phyloP scores from a whole-genome alignment of 192 early-diverging fungal species.

The Diversispora eburnea region DNA sequence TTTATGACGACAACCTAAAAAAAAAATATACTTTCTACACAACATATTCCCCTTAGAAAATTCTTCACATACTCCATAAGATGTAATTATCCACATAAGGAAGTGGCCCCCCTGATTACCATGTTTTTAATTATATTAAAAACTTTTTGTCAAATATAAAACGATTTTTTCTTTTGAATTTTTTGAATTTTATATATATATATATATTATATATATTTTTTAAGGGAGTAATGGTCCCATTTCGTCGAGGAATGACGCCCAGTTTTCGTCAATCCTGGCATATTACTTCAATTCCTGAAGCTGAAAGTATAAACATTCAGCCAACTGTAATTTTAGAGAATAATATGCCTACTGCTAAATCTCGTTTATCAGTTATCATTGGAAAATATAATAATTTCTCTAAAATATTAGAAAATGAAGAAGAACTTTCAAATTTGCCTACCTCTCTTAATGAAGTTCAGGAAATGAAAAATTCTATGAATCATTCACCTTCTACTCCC shows the following conservation, averaged over 20 bases:
- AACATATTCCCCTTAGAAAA: too few relatives aligned
- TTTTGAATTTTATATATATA: too few relatives aligned
- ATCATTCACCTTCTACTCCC: not conserved
- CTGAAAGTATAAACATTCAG: slow-evolving; percentile 19
- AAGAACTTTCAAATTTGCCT: not conserved
- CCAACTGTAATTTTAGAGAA: slow-evolving; percentile 21
- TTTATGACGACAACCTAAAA: too few relatives aligned
- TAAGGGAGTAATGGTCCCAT: not conserved
- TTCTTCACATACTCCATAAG: too few relatives aligned
- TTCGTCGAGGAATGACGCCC: slow-evolving; percentile 7
- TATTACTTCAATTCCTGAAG: slow-evolving; percentile 13
- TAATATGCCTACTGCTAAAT: slow-evolving; percentile 12
- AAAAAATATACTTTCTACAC: too few relatives aligned
- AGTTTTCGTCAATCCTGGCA: slow-evolving; percentile 20
- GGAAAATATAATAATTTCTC: not conserved
- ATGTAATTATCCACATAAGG: too few relatives aligned
- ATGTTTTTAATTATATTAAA: too few relatives aligned
- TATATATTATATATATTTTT: too few relatives aligned
- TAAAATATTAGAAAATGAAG: not conserved
- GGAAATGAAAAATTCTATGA: not conserved
- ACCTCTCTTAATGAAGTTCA: too few relatives aligned
- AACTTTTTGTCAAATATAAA: too few relatives aligned
- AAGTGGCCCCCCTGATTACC: too few relatives aligned
- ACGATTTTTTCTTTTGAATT: too few relatives aligned
- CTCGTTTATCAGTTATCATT: slow-evolving; percentile 11